A percentile compares a stretch with the other conserved stretches of the same genome.
Evolutionary conservation across 2,329 filamentous ascomycete genomes (phyloP).

Genomic region (Penicillium sp.): DNA sequence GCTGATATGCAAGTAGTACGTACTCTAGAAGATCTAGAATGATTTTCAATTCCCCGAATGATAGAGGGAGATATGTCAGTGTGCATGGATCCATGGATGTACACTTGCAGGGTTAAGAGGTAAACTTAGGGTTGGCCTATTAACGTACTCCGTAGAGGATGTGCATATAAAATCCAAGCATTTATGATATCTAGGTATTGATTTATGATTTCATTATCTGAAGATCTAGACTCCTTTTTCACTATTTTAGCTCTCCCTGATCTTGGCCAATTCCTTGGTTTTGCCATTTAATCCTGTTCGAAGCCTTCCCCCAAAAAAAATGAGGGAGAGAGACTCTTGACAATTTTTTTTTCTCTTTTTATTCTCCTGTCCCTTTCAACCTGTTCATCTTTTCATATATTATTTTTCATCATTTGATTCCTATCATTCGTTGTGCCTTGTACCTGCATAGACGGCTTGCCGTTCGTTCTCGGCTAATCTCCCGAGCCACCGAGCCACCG

Average conservation of each 20-base stretch:
- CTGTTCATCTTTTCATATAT: not conserved
- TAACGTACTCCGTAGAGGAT: not conserved
- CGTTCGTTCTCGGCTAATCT: constrained; percentile 2
- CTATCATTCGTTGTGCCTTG: not conserved
- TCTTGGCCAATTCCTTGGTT: not conserved
- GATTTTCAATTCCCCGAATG: not conserved
- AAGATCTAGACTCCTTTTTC: not conserved
- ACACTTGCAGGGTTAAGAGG: not conserved
- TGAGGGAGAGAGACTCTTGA: no score
- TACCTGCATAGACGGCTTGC: constrained; percentile 7
- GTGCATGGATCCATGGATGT: not conserved
- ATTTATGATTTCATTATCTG: not conserved
- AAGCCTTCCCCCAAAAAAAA: not conserved
- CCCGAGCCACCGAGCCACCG: not conserved
- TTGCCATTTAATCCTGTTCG: not conserved
- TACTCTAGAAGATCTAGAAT: constrained; percentile 4
- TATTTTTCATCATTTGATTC: not conserved
- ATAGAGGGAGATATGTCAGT: not conserved
- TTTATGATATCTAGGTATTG: not conserved
- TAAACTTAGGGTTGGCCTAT: not conserved
- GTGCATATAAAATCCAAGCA: not conserved
- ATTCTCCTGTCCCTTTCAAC: not conserved
- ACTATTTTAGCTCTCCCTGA: not conserved
- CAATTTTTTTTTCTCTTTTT: not conserved
- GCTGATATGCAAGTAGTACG: constrained; percentile 12